Base-by-base conservation (phyloP, 2,329 filamentous ascomycete genomes). In the Xylariaceae sp. region DNA sequence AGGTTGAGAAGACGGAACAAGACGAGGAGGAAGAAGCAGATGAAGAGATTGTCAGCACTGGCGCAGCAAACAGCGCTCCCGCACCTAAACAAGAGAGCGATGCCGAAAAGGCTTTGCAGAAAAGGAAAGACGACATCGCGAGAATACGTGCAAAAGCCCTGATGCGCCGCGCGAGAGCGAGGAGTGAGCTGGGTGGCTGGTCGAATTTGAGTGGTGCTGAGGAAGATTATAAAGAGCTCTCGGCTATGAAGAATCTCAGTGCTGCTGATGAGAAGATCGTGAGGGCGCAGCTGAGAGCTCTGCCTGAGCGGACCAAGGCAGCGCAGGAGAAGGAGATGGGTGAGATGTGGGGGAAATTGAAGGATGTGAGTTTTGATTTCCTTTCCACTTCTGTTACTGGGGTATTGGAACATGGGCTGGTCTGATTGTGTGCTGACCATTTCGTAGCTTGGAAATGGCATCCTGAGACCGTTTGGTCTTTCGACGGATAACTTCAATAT, bases 321-420 rank as follows among this genome's bases (percentile, higher is more conserved):
- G 91, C 92, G 1, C 90, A 91, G 72, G 87, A 96, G 65, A 81
- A 80, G 61, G 94, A 99, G 72, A 90, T 94, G 81, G 86, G 82
- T 2, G 93, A 99, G 73, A 97, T 97, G 91, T 96, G 96, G 91
- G 89, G 88, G 16, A 97, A 97, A 74, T 73, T 99, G 63, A 97
- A 96, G 68, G 85, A 87, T 61, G 82, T 84, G 59, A 73, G 81
- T 76, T 46, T 18, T 31, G 11, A 31, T 14, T 7, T 46, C 31
- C 16, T 36, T 42, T 3, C 11, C 16, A 6, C 36, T 17, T 12
- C 36, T 12, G 14, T 33, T 31, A 28, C 7, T 28, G 22, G 22
- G 40, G 12, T 5, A 14, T 28, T 17, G 16, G 16, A 16, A 6
- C 12, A 28, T 13, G 18, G 16, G 18, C 6, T 3, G 28, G 11